A percentile compares a stretch with the other conserved stretches of the same genome.
Evolutionary conservation across 129 eudicot species (phyloP).

Genomic region (Flaveria trinervia): DNA sequence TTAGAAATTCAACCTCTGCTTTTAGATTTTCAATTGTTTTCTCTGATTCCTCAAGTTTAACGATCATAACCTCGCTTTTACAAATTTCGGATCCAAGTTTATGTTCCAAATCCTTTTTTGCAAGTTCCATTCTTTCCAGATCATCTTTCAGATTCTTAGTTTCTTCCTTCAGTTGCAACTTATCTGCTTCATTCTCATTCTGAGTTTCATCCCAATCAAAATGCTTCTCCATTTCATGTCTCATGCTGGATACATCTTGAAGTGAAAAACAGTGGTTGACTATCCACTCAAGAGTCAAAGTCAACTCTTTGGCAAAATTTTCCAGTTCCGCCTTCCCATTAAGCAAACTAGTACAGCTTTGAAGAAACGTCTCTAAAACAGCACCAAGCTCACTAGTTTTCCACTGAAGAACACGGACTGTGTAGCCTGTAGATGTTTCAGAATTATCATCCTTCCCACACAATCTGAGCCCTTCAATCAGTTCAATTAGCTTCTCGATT

Average conservation of each 20-base stretch:
- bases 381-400: conserved; percentile 62
- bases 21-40: conserved; percentile 38
- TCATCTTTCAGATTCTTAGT: conserved; percentile 37
- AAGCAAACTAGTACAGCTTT: conserved; percentile 54
- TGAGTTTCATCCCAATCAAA: conserved; percentile 79
- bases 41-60: conserved; percentile 52
- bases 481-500: conserved; percentile 54
- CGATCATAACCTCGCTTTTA: conserved; percentile 36
- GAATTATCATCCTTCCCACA: conserved; percentile 31
- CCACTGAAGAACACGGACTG: conserved; percentile 86
- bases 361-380: conserved; percentile 56
- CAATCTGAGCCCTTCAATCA: conserved; percentile 65
- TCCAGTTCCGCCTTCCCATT: conserved; percentile 52
- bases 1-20: conserved; percentile 45
- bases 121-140: conserved; percentile 30
- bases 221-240: conserved; percentile 56
- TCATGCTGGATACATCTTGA: conserved; percentile 91
- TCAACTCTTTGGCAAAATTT: conserved; percentile 57
- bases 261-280: conserved; percentile 89
- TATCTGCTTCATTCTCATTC: conserved; percentile 49
- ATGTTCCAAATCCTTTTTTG: conserved; percentile 42
- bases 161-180: conserved; percentile 37
- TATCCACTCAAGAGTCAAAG: conserved; percentile 77
- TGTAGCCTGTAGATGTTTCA: conserved; percentile 54
- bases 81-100: conserved; percentile 36